phyloP scores from a whole-genome alignment of 2,329 filamentous ascomycete genomes.

The Curvularia spicifera region DNA sequence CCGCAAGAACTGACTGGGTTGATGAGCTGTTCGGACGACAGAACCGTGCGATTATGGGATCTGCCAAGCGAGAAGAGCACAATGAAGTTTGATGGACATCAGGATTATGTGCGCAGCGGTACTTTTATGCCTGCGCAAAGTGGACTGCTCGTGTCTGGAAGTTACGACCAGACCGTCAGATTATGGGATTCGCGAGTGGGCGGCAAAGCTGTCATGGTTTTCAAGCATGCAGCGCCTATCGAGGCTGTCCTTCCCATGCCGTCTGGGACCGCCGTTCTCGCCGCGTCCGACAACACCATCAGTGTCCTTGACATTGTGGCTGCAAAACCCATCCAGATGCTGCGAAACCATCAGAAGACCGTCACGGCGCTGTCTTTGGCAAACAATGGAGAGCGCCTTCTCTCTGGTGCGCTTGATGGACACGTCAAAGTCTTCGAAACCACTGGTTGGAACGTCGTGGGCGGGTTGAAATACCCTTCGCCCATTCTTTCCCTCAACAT shows the following conservation, averaged over 20 bases:
- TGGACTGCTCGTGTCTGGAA: constrained; percentile 80
- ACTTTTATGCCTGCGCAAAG: constrained; percentile 79
- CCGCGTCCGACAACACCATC: constrained; percentile 83
- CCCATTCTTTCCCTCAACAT: constrained; percentile 86
- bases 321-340: constrained; percentile 82
- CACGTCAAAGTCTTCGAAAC: constrained; percentile 98
- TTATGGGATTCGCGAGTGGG: constrained; percentile 89
- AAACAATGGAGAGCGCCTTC: constrained; percentile 77
- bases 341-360: constrained; percentile 97
- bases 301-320: constrained; percentile 92
- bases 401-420: constrained; percentile 89
- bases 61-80: constrained; percentile 79
- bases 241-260: constrained; percentile 88
- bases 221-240: constrained; percentile 89
- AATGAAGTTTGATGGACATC: constrained; percentile 81
- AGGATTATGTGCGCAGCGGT: constrained; percentile 89
- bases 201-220: constrained; percentile 75
- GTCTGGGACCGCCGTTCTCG: constrained; percentile 84
- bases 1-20: constrained; percentile 83
- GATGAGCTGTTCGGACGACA: constrained; percentile 90
- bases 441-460: constrained; percentile 93
- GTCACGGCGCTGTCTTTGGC: constrained; percentile 86
- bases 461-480: constrained; percentile 88
- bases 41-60: constrained; percentile 93
- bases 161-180: constrained; percentile 92